Conservation (phyloP, 176 grass and related monocot species). For the Raddia distichophylla region DNA sequence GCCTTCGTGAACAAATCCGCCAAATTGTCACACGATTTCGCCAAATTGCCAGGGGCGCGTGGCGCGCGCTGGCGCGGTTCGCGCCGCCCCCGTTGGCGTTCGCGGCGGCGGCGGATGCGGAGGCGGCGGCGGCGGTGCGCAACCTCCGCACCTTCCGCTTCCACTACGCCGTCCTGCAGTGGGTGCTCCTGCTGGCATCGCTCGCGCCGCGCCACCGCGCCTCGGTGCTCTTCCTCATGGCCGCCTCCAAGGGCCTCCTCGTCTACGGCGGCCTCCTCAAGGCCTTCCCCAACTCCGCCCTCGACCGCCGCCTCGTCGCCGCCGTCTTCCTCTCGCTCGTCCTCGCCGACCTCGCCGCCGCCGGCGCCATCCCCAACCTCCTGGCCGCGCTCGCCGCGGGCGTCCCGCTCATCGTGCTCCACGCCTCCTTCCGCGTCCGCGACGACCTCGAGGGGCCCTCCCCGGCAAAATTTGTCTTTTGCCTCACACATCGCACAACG, state of each 20-base stretch:
- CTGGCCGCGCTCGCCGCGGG: slow-evolving; percentile 51
- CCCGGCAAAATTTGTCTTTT: neutral
- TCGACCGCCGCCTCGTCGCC: slow-evolving; percentile 67
- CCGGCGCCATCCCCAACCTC: slow-evolving; percentile 60
- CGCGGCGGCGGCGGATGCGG: slow-evolving; percentile 56
- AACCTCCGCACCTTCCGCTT: slow-evolving; percentile 73
- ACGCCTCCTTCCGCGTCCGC: slow-evolving; percentile 70
- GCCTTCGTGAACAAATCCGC: no score
- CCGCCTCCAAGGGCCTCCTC: slow-evolving; percentile 74
- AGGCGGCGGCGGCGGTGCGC: slow-evolving; percentile 70
- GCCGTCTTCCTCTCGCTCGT: slow-evolving; percentile 61
- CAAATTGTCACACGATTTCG: no score
- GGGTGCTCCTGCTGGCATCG: slow-evolving; percentile 68
- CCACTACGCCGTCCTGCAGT: slow-evolving; percentile 72
- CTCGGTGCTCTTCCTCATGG: slow-evolving; percentile 88
- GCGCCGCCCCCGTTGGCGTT: slow-evolving; percentile 64
- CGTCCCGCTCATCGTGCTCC: slow-evolving; percentile 60
- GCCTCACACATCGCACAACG: no score
- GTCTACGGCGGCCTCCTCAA: slow-evolving; percentile 68
- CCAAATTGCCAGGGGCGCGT: slow-evolving; percentile 43
- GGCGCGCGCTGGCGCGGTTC: slow-evolving; percentile 66
- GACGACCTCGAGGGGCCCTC: slow-evolving; percentile 63
- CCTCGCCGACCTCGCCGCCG: slow-evolving; percentile 59
- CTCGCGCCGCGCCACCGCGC: slow-evolving; percentile 62
- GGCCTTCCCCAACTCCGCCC: slow-evolving; percentile 59